phyloP scores from a whole-genome alignment of 208 protist genomes.

The Cochliopodium minus region DNA sequence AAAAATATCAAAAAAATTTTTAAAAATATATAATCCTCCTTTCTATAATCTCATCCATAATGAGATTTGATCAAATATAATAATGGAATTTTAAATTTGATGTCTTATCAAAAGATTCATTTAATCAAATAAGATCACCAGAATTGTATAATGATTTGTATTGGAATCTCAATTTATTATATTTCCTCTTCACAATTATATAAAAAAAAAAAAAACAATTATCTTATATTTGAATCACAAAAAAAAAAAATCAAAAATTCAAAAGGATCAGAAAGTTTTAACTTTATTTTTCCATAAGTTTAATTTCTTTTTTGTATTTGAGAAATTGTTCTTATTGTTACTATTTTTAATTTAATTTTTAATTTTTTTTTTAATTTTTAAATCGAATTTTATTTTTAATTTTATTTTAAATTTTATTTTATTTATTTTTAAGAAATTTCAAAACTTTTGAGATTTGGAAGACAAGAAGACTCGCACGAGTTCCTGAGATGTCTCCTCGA shows the following conservation, averaged over 20 bases:
- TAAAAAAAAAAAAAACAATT: neutral
- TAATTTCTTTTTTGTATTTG: neutral
- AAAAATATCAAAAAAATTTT: neutral
- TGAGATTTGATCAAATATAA: neutral
- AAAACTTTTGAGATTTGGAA: constrained; percentile 10
- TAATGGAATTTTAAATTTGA: too few relatives aligned
- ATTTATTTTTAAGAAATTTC: neutral
- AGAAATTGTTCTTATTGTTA: neutral
- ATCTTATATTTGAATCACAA: neutral
- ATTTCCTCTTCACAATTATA: too few relatives aligned
- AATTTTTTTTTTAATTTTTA: neutral
- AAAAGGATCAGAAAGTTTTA: neutral
- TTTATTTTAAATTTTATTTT: neutral
- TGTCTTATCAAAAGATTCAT: too few relatives aligned
- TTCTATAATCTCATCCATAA: neutral
- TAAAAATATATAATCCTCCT: neutral
- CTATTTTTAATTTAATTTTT: too few relatives aligned
- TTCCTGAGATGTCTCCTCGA: constrained; percentile 17
- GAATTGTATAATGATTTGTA: too few relatives aligned
- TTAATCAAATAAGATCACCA: too few relatives aligned
- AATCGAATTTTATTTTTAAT: too few relatives aligned
- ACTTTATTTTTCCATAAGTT: neutral
- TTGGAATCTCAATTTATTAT: too few relatives aligned
- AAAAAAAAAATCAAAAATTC: neutral
- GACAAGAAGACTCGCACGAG: constrained; percentile 24